Evolutionary conservation across 768 basidiomycete species (phyloP), one percentile per base, ranked within the genome.

Genomic region (Lactarius evosmus): DNA sequence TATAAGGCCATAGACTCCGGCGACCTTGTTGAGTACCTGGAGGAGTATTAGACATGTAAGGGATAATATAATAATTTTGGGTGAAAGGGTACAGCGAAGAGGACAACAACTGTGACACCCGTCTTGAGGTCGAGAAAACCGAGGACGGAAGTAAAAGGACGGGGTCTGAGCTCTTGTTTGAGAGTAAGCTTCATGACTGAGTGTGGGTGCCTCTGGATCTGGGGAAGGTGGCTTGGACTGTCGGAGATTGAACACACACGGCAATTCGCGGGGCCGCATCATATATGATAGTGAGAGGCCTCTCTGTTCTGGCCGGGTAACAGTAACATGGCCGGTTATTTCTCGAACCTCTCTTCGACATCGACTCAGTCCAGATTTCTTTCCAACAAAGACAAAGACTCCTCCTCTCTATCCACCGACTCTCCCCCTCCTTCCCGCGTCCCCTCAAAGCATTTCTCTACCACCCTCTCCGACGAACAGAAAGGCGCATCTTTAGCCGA

Each of bases 1-100:
- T 63, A 99, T 87, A 62, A 99, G 83, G 60, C 97, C 97, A 73
- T 98, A 99, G 9, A 98, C 85, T 56, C 97, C 96, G 22, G 97
- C 95, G 56, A 95, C 96, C 78, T 99, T 99, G 83, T 99, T 99
- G 68, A 99, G 79, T 58, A 94, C 77, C 91, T 91, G 70, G 54
- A 40, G 70, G 66, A 67, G 41, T 58, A 60, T 67, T 41, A 51
- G 69, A 25, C 11, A 49, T 22, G 3, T 12, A 38, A n/a, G n/a
- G n/a, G n/a, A n/a, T n/a, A n/a, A n/a, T n/a, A n/a, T n/a, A n/a
- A n/a, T n/a, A n/a, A n/a, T n/a, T 22, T 46, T 5, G 11, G 4
- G 12, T 12, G 6, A 12, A 27, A 14, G 25, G 91, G 67, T 67
- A 97, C 91, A 14, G 91, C 92, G 70, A 99, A 98, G 54, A 96